Percentiles rank a stretch among this genome's conserved stretches.
Evolutionary conservation across 768 basidiomycete species (phyloP).

Genomic region (Gymnopilus dilepis): DNA sequence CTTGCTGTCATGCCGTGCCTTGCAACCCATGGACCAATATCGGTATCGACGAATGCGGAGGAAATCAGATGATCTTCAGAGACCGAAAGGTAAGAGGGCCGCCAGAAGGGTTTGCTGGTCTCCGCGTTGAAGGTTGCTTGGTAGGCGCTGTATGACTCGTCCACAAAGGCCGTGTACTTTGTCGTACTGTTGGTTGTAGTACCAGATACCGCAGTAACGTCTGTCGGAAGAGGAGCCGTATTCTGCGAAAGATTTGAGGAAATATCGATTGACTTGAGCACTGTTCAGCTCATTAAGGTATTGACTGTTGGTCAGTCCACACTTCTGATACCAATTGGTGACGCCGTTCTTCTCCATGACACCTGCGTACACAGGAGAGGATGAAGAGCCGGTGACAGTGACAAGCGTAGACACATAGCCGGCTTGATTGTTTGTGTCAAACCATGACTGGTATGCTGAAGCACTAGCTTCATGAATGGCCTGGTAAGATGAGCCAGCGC

Average conservation of each 20-base stretch:
- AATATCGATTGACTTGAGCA: neutral
- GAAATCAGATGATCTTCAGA: conserved; percentile 7
- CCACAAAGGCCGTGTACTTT: conserved; percentile 3
- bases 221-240: conserved; percentile 6
- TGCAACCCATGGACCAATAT: conserved; percentile 7
- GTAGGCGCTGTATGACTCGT: conserved; percentile 3
- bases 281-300: neutral
- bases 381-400: conserved; percentile 3
- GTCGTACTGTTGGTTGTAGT: conserved; percentile 2
- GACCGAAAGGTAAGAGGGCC: conserved; percentile 5
- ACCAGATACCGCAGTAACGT: conserved; percentile 10
- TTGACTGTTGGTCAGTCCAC: conserved; percentile 9
- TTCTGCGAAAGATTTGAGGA: conserved; percentile 11
- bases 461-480: conserved; percentile 9
- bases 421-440: neutral
- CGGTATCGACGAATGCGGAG: conserved; percentile 7
- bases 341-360: conserved; percentile 15
- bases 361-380: conserved; percentile 7
- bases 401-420: conserved; percentile 7
- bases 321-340: conserved; percentile 14
- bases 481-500: neutral
- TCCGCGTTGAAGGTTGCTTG: conserved; percentile 9
- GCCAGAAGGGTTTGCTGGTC: conserved; percentile 8
- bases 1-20: conserved; percentile 7
- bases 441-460: conserved; percentile 5